Evolutionary conservation across 345 rosid species (phyloP).

Genomic region (Geranium brycei): DNA sequence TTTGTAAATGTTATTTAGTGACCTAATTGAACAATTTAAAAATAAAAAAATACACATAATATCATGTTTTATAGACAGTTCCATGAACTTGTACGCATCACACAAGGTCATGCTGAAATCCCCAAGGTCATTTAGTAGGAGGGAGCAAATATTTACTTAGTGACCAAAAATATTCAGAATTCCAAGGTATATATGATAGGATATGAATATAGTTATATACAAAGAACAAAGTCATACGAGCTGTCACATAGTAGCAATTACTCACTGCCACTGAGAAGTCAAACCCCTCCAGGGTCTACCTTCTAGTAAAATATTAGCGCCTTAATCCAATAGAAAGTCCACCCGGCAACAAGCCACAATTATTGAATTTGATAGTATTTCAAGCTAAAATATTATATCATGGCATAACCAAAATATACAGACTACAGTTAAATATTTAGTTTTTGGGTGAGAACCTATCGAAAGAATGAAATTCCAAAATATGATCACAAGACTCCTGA

Average conservation of each 20-base stretch:
- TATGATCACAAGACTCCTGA: not conserved
- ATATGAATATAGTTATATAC: no score
- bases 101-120: no score
- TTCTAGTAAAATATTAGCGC: not conserved
- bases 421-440: no score
- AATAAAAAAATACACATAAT: not conserved
- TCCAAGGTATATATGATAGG: not conserved
- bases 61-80: no score
- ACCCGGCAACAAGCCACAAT: conserved; percentile 1
- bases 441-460: not conserved
- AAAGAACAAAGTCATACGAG: no score
- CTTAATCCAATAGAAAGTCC: conserved; percentile 1
- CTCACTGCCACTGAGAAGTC: not conserved
- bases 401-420: not conserved
- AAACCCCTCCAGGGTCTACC: not conserved
- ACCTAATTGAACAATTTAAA: not conserved
- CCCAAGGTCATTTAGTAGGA: no score
- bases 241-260: not conserved
- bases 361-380: not conserved
- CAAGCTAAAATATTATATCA: not conserved
- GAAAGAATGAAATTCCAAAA: not conserved
- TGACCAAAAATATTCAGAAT: no score
- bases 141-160: no score
- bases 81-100: no score
- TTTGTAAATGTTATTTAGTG: not conserved